Percentiles rank a stretch among this genome's conserved stretches.
phyloP scores from a whole-genome alignment of 1,284 basidiomycete species.

The Sphagnurus paluster region DNA sequence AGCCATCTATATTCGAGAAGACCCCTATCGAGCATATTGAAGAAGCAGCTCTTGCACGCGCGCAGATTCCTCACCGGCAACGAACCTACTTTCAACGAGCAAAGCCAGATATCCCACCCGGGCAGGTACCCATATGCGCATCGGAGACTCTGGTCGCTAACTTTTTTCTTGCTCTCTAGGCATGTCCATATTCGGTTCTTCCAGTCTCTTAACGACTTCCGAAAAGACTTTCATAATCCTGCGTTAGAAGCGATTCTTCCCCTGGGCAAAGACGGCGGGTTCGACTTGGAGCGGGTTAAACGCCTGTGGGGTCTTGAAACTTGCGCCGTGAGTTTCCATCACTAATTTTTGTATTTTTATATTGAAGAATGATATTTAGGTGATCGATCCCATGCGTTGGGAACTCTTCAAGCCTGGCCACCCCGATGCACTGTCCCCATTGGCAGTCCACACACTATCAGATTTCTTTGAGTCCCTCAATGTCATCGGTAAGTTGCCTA shows the following conservation, averaged over 20 bases:
- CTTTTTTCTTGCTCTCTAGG: background rate
- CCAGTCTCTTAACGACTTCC: background rate
- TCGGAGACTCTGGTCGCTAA: background rate
- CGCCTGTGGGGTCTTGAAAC: slow-evolving; percentile 18
- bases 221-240: slow-evolving; percentile 2
- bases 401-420: slow-evolving; percentile 14
- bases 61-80: background rate
- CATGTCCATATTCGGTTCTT: background rate
- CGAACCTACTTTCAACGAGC: background rate
- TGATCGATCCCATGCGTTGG: slow-evolving; percentile 18
- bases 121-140: background rate
- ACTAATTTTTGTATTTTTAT: too few relatives aligned
- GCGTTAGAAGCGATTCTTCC: slow-evolving; percentile 17
- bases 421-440: slow-evolving; percentile 15
- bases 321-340: slow-evolving; percentile 12
- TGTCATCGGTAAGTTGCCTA: slow-evolving; percentile 13
- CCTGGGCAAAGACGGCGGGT: slow-evolving; percentile 14
- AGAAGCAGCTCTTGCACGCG: background rate
- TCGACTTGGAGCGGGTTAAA: slow-evolving; percentile 18
- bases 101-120: background rate
- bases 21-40: background rate
- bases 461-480: slow-evolving; percentile 15
- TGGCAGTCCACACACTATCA: slow-evolving; percentile 13
- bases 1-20: background rate
- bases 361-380: slow-evolving; percentile 3